Conservation (phyloP, 352 stramenopile genomes). For the Pythium phragmiticola region DNA sequence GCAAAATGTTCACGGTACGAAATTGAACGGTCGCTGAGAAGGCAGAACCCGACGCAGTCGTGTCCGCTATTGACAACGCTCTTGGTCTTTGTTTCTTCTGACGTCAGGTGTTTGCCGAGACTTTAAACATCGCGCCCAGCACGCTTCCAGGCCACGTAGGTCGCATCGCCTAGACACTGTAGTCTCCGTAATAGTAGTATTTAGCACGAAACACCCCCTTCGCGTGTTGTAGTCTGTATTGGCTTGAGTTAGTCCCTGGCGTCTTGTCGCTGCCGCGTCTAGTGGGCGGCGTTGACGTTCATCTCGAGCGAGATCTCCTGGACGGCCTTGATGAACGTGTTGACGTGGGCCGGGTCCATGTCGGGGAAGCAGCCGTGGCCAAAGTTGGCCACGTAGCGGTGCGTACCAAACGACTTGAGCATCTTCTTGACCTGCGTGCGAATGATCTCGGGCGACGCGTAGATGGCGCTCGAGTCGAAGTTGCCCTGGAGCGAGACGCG, state of each 20-base stretch:
- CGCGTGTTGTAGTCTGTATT: conserved; percentile 25
- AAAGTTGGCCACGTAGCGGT: conserved; percentile 97
- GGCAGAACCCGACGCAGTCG: not conserved
- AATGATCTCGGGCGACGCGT: conserved; percentile 84
- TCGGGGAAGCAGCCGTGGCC: conserved; percentile 97
- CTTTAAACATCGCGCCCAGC: conserved; percentile 54
- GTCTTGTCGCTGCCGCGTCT: conserved; percentile 2
- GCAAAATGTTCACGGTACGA: conserved; percentile 69
- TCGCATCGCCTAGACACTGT: conserved; percentile 25
- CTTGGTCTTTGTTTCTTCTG: conserved; percentile 8
- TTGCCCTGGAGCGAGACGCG: conserved; percentile 90
- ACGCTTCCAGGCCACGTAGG: conserved; percentile 15
- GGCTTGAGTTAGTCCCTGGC: conserved; percentile 11
- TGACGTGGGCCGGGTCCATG: conserved; percentile 92
- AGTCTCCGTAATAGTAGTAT: not conserved
- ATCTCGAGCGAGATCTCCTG: conserved; percentile 92
- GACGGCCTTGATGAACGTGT: conserved; percentile 96
- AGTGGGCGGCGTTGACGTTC: conserved; percentile 47
- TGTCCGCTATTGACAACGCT: not conserved
- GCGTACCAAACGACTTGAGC: conserved; percentile 92
- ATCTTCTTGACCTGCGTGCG: conserved; percentile 90
- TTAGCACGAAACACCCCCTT: not conserved
- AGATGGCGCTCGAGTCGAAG: conserved; percentile 90
- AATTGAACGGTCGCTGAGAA: not conserved
- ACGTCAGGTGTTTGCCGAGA: conserved; percentile 57